These are phyloP conservation scores for Alternaria tenuissima DNA, from an alignment of 2,329 filamentous ascomycete species.

Conservation along the genomic window DNA sequence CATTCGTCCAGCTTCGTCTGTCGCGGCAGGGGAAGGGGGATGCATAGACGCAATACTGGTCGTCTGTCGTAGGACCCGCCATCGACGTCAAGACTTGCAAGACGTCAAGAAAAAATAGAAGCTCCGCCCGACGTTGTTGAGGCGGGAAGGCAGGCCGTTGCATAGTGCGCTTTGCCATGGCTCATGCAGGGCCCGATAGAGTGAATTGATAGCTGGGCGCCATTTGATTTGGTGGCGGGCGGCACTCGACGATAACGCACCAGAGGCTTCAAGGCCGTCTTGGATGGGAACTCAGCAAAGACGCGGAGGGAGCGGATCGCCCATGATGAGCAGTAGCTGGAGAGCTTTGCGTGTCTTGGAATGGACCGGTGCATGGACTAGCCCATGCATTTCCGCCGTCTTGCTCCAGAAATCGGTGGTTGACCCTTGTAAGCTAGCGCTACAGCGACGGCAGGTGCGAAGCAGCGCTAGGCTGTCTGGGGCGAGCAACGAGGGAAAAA, in stretches of 20 bases:
- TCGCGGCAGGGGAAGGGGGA: not conserved
- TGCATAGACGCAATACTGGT: not conserved
- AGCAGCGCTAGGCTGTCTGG: slow-evolving; percentile 18
- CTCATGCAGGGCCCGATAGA: slow-evolving; percentile 26
- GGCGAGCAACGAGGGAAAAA: slow-evolving; percentile 24
- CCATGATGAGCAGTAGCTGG: not conserved
- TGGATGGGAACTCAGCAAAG: not conserved
- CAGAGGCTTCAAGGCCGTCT: not conserved
- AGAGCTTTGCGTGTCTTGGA: slow-evolving; percentile 6
- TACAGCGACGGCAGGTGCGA: slow-evolving; percentile 17
- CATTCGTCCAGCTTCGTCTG: slow-evolving; percentile 4
- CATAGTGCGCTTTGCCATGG: slow-evolving; percentile 23
- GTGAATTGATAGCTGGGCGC: slow-evolving; percentile 26
- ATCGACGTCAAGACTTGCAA: not conserved
- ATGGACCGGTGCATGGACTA: slow-evolving; percentile 11
- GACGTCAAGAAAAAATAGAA: slow-evolving; percentile 10
- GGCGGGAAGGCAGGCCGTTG: slow-evolving; percentile 17
- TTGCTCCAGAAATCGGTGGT: slow-evolving; percentile 16
- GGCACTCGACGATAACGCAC: slow-evolving; percentile 16
- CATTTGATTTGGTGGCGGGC: slow-evolving; percentile 25
- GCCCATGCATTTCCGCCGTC: slow-evolving; percentile 17
- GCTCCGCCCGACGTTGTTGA: slow-evolving; percentile 13
- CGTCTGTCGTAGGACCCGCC: not conserved
- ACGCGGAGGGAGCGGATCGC: not conserved
- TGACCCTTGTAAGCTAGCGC: slow-evolving; percentile 16